Conservation (phyloP, 2,329 filamentous ascomycete species). For the Cladophialophora exuberans region DNA sequence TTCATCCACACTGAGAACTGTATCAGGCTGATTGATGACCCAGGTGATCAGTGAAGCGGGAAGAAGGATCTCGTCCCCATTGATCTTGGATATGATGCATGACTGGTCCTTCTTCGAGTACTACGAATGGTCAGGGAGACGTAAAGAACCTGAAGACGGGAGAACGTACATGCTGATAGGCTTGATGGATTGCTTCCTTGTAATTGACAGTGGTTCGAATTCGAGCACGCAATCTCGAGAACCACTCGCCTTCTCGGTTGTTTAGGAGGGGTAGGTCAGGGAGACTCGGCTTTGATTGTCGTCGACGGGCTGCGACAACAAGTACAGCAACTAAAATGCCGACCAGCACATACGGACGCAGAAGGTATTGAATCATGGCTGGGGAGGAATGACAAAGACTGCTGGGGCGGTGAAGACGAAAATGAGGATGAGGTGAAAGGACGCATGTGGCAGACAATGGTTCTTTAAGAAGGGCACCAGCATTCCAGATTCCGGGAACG, state of each 20-base stretch:
- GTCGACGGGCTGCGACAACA: neutral
- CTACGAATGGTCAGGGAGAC: constrained; percentile 6
- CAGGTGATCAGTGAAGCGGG: constrained; percentile 42
- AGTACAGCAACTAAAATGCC: constrained; percentile 3
- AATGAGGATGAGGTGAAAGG: neutral
- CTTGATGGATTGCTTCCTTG: constrained; percentile 18
- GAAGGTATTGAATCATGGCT: constrained; percentile 18
- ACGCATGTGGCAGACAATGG: too few relatives aligned
- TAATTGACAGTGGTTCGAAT: constrained; percentile 19
- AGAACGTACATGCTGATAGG: constrained; percentile 21
- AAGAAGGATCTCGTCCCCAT: constrained; percentile 37
- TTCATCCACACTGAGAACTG: constrained; percentile 41
- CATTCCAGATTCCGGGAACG: too few relatives aligned
- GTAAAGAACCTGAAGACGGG: neutral
- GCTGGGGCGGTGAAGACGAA: neutral
- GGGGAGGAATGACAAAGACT: neutral
- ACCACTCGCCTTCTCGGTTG: constrained; percentile 18
- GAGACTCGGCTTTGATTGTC: constrained; percentile 3
- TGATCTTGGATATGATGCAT: constrained; percentile 20
- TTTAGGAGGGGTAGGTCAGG: constrained; percentile 27
- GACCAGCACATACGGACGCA: constrained; percentile 6
- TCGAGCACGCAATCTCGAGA: constrained; percentile 18
- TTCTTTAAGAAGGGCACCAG: too few relatives aligned
- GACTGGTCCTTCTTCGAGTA: constrained; percentile 22
- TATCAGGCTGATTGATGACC: constrained; percentile 49